Percentiles rank a stretch among this genome's conserved stretches.
phyloP scores from a whole-genome alignment of 2,329 filamentous ascomycete species.

The Aulographum hederae region DNA sequence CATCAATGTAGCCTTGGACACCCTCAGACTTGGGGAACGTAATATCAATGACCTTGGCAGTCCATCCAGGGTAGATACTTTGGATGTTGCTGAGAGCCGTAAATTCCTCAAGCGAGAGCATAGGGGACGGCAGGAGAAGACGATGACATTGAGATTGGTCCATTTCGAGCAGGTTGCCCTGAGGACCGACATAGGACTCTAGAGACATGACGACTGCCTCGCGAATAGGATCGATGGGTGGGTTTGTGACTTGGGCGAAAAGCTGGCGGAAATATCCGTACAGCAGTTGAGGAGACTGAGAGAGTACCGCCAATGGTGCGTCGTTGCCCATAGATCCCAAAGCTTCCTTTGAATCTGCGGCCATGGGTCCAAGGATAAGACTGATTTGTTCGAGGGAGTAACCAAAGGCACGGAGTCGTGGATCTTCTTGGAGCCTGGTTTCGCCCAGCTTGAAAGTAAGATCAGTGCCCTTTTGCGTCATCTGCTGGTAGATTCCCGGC shows the following conservation, averaged over 20 bases:
- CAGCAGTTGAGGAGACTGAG: constrained; percentile 72
- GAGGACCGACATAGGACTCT: constrained; percentile 88
- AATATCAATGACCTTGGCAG: constrained; percentile 75
- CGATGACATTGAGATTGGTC: constrained; percentile 74
- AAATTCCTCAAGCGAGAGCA: constrained; percentile 79
- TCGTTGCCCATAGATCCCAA: constrained; percentile 97
- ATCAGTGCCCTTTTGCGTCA: constrained; percentile 40
- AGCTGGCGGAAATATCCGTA: constrained; percentile 97
- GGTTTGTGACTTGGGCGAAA: constrained; percentile 95
- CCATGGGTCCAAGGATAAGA: constrained; percentile 84
- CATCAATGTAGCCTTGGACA: constrained; percentile 65
- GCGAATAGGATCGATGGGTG: constrained; percentile 89
- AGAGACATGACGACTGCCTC: constrained; percentile 98
- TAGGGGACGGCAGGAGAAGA: constrained; percentile 70
- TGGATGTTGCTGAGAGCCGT: constrained; percentile 69
- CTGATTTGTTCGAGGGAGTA: constrained; percentile 94
- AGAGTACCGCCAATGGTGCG: constrained; percentile 76
- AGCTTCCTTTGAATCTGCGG: constrained; percentile 90
- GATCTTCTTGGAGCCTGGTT: constrained; percentile 62
- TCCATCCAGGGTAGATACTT: constrained; percentile 59
- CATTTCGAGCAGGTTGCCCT: constrained; percentile 92
- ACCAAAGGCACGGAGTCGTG: constrained; percentile 68
- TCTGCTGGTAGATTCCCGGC: constrained; percentile 49
- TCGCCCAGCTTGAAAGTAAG: constrained; percentile 50
- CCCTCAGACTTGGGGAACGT: constrained; percentile 82